These are phyloP conservation scores for Thielaviopsis populi DNA, from an alignment of 2,329 filamentous ascomycete genomes.

Conservation along the genomic window DNA sequence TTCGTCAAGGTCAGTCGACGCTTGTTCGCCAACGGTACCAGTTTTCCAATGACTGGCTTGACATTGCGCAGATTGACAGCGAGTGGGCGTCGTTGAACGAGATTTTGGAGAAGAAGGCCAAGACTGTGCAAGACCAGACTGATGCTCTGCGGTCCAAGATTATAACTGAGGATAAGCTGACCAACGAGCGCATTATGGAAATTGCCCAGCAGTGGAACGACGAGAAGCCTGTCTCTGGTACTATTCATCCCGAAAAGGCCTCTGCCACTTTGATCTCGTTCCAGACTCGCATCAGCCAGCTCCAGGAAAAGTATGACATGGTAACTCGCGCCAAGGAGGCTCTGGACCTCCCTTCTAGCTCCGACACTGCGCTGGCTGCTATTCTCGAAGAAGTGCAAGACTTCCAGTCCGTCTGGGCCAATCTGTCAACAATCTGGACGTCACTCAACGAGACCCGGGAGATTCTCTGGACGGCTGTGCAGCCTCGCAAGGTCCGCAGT, in stretches of 20 bases:
- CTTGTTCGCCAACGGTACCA: conserved; percentile 85
- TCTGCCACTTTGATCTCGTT: conserved; percentile 70
- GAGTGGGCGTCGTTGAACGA: conserved; percentile 93
- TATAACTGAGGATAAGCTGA: conserved; percentile 77
- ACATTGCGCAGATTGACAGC: conserved; percentile 89
- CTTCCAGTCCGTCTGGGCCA: conserved; percentile 97
- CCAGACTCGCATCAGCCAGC: conserved; percentile 66
- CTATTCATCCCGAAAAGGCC: conserved; percentile 77
- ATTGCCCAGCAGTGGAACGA: conserved; percentile 82
- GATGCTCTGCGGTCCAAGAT: conserved; percentile 94
- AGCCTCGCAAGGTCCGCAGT: conserved; percentile 80
- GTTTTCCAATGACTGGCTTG: conserved; percentile 84
- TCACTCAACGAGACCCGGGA: conserved; percentile 89
- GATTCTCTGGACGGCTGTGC: conserved; percentile 84
- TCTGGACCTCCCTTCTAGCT: conserved; percentile 67
- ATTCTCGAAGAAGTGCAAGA: conserved; percentile 94
- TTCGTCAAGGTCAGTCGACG: conserved; percentile 88
- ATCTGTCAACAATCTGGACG: conserved; percentile 89
- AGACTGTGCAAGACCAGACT: conserved; percentile 91
- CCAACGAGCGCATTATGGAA: conserved; percentile 75
- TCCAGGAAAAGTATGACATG: conserved; percentile 82
- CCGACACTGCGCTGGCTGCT: conserved; percentile 66
- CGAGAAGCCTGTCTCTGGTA: conserved; percentile 91
- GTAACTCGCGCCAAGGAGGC: conserved; percentile 95
- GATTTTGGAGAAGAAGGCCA: conserved; percentile 77